phyloP scores from a whole-genome alignment of 1,139 yeast genomes.

The Yamadazyma sp. region DNA sequence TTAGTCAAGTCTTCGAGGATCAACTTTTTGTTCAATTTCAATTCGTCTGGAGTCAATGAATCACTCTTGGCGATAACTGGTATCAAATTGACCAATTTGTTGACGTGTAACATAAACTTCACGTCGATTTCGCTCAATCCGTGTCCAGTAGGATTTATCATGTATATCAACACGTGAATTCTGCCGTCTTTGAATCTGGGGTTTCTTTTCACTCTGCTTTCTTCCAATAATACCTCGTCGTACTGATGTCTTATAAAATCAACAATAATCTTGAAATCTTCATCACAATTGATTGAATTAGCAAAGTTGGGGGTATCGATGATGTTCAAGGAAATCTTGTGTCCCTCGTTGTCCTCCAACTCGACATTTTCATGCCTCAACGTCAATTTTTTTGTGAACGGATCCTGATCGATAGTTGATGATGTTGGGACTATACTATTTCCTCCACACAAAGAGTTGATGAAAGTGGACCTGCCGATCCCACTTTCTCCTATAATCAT shows the following conservation, averaged over 20 bases:
- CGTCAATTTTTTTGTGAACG: conserved; percentile 41
- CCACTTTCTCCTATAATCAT: conserved; percentile 65
- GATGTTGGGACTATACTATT: conserved; percentile 52
- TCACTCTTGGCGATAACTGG: conserved; percentile 47
- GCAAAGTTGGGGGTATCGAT: conserved; percentile 79
- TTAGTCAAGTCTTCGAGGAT: conserved; percentile 44
- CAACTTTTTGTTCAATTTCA: conserved; percentile 36
- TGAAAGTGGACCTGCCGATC: conserved; percentile 60
- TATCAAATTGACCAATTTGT: conserved; percentile 42
- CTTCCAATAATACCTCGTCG: conserved; percentile 51
- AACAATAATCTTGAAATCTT: conserved; percentile 45
- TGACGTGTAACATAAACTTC: conserved; percentile 40
- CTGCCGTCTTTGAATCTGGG: conserved; percentile 51
- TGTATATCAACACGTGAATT: conserved; percentile 46
- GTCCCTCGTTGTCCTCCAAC: conserved; percentile 53
- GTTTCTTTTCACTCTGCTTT: conserved; percentile 47
- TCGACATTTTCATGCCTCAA: conserved; percentile 52
- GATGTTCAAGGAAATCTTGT: conserved; percentile 47
- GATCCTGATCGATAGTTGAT: conserved; percentile 43
- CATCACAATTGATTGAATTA: conserved; percentile 54
- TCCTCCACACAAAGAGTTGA: conserved; percentile 80
- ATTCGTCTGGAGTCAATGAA: conserved; percentile 38
- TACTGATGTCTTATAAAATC: conserved; percentile 51
- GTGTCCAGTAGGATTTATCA: conserved; percentile 51
- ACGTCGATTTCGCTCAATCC: conserved; percentile 46